Conservation (phyloP, 441 rosid genomes). For the Adansonia grandidieri region DNA sequence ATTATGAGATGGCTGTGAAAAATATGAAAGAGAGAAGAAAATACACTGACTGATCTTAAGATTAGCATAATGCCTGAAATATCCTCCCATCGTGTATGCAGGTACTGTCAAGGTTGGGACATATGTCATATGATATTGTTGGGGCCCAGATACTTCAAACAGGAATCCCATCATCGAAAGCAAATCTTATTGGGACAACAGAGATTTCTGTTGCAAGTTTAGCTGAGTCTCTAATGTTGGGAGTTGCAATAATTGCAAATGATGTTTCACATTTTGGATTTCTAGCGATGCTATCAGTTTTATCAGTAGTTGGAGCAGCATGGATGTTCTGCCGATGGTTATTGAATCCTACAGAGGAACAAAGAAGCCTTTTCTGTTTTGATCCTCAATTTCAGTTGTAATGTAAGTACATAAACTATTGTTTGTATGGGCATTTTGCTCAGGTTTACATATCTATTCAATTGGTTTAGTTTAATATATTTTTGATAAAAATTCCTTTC, state of each 20-base stretch:
- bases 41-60: background rate
- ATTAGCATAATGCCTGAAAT: background rate
- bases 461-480: background rate
- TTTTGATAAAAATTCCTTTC: background rate
- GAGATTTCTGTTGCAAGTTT: conserved; percentile 91
- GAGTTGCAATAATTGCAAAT: conserved; percentile 81
- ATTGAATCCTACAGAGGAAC: conserved; percentile 84
- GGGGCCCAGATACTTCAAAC: conserved; percentile 96
- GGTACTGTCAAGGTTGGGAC: conserved; percentile 91
- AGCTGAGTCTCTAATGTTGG: conserved; percentile 87
- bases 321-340: conserved; percentile 86
- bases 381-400: conserved; percentile 37
- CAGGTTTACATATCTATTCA: background rate
- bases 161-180: conserved; percentile 85
- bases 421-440: background rate
- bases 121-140: conserved; percentile 83
- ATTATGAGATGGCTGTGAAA: background rate
- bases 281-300: conserved; percentile 68
- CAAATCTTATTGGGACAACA: conserved; percentile 86
- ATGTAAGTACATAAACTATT: conserved; percentile 26
- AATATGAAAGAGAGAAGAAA: background rate
- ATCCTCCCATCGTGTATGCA: conserved; percentile 32
- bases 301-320: conserved; percentile 82
- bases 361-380: conserved; percentile 69
- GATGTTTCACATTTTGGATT: conserved; percentile 82